A percentile compares a stretch with the other conserved stretches of the same genome.
Evolutionary conservation across 2,329 filamentous ascomycete species (phyloP).

Genomic region (Thielaviopsis populi): DNA sequence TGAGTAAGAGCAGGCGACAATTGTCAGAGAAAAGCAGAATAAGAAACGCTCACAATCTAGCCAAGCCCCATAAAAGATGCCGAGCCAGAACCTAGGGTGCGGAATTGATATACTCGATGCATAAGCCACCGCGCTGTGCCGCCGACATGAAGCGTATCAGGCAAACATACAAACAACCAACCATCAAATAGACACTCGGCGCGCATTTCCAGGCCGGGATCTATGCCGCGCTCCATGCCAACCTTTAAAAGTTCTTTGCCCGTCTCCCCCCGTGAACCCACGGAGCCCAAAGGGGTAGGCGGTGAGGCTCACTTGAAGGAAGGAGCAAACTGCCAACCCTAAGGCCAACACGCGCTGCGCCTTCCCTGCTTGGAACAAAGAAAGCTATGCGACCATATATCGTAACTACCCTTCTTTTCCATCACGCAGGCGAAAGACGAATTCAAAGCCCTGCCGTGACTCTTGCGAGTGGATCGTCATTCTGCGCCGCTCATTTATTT

Average conservation of each 20-base stretch:
- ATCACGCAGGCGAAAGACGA: not conserved
- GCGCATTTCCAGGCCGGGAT: not conserved
- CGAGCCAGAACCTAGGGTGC: not conserved
- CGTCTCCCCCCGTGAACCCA: not conserved
- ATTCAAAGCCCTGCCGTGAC: not conserved
- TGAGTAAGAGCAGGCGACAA: not conserved
- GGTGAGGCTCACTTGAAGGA: constrained; percentile 19
- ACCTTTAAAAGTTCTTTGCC: not conserved
- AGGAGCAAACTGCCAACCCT: constrained; percentile 1
- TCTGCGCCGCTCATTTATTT: not conserved
- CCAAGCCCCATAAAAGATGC: not conserved
- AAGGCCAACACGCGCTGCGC: constrained; percentile 12
- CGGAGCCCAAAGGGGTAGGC: constrained; percentile 17
- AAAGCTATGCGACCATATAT: not conserved
- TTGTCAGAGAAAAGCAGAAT: not conserved
- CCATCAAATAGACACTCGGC: not conserved
- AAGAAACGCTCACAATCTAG: not conserved
- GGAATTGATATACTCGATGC: not conserved
- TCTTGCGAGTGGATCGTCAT: not conserved
- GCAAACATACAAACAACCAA: not conserved
- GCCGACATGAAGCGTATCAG: not conserved
- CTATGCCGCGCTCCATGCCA: not conserved
- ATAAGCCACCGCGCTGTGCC: not conserved
- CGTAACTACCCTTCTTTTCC: not conserved
- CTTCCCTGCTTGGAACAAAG: not conserved